These are phyloP conservation scores for Plectosphaerella cucumerina DNA, from an alignment of 2,329 filamentous ascomycete genomes.

Conservation along the genomic window DNA sequence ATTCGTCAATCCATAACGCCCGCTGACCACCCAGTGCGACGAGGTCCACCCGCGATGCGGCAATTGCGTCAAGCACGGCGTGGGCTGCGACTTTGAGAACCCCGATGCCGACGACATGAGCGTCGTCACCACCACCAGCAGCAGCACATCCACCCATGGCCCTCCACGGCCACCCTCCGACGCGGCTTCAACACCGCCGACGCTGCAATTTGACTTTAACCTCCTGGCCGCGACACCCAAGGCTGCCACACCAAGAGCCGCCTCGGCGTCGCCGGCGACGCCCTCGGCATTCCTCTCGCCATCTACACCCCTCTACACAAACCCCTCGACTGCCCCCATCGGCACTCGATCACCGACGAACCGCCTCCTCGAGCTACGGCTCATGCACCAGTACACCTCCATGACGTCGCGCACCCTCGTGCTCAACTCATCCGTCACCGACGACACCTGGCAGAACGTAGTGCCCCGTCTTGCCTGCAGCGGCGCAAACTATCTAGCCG, in stretches of 20 bases:
- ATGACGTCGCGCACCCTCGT: conserved; percentile 57
- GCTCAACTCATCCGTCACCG: conserved; percentile 44
- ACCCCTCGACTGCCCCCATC: conserved; percentile 24
- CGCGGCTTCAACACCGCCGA: not conserved
- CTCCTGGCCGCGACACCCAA: conserved; percentile 12
- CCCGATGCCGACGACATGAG: conserved; percentile 42
- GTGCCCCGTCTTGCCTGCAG: conserved; percentile 58
- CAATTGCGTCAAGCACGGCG: conserved; percentile 64
- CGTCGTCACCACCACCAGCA: conserved; percentile 21
- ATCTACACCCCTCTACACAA: conserved; percentile 28
- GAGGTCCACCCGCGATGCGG: conserved; percentile 62
- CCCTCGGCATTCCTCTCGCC: conserved; percentile 11
- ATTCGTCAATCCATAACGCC: not conserved
- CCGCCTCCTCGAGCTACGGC: conserved; percentile 54
- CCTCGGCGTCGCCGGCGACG: conserved; percentile 6
- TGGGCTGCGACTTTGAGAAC: conserved; percentile 60
- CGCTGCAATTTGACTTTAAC: not conserved
- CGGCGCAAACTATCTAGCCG: conserved; percentile 54
- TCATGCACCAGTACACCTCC: conserved; percentile 63
- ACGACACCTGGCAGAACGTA: conserved; percentile 55
- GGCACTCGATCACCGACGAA: conserved; percentile 31
- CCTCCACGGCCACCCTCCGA: conserved; percentile 9
- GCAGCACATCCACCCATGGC: conserved; percentile 16
- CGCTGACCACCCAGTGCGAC: conserved; percentile 47
- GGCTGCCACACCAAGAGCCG: conserved; percentile 5